Evolutionary conservation across 2,329 filamentous ascomycete genomes (phyloP).

Genomic region (Talaromyces pinophilus): DNA sequence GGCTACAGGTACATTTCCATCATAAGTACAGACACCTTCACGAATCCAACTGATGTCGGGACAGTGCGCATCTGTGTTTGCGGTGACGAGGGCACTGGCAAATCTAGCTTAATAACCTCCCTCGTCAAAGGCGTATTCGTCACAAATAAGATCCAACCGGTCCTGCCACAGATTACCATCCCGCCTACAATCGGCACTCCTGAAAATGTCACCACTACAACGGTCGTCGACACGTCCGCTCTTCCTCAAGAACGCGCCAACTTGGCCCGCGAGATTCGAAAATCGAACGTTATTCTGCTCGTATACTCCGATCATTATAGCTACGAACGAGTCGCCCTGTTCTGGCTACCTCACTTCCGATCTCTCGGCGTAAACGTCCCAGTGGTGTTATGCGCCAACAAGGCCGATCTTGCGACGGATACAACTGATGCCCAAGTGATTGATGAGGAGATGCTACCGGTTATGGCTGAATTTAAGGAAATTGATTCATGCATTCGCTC

Average conservation of each 20-base stretch:
- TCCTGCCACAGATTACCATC: slow-evolving; percentile 92
- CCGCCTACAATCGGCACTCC: slow-evolving; percentile 90
- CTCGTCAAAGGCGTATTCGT: slow-evolving; percentile 98
- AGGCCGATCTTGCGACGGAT: slow-evolving; percentile 80
- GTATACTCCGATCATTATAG: slow-evolving; percentile 99
- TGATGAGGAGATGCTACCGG: slow-evolving; percentile 94
- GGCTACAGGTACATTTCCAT: slow-evolving; percentile 23
- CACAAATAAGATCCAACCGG: slow-evolving; percentile 89
- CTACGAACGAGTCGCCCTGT: slow-evolving; percentile 93
- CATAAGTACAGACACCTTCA: not conserved
- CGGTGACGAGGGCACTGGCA: slow-evolving; percentile 93
- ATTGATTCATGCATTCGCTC: slow-evolving; percentile 97
- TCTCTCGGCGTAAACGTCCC: slow-evolving; percentile 98
- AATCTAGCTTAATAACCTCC: slow-evolving; percentile 89
- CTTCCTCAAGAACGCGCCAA: slow-evolving; percentile 89
- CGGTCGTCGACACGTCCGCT: slow-evolving; percentile 92
- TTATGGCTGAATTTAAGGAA: slow-evolving; percentile 98
- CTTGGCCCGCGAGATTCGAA: slow-evolving; percentile 89
- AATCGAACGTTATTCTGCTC: slow-evolving; percentile 93
- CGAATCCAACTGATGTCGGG: not conserved
- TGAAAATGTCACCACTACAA: slow-evolving; percentile 92
- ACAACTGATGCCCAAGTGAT: slow-evolving; percentile 79
- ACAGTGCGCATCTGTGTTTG: slow-evolving; percentile 90
- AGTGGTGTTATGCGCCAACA: slow-evolving; percentile 95
- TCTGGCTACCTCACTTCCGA: slow-evolving; percentile 98